phyloP scores from a whole-genome alignment of 495 filamentous ascomycete genomes.

The Penicillium fimorum region DNA sequence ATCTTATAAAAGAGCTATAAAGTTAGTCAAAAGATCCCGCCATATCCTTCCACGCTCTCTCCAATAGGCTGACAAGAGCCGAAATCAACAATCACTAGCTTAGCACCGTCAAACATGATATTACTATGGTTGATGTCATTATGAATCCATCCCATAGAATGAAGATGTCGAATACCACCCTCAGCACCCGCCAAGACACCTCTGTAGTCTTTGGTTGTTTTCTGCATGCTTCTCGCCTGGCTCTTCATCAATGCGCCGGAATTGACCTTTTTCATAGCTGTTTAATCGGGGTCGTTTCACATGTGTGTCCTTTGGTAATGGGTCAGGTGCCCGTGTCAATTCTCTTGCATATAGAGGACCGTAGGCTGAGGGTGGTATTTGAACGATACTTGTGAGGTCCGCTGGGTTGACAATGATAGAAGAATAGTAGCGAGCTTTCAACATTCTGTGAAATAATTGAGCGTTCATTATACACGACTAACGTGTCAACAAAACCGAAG shows the following conservation, averaged over 20 bases:
- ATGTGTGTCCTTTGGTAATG: no score
- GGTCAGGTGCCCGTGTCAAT: no score
- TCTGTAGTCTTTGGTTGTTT: not conserved
- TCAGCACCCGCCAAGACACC: not conserved
- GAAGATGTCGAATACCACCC: not conserved
- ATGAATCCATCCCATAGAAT: constrained; percentile 27
- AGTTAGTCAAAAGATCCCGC: not conserved
- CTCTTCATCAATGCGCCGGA: not conserved
- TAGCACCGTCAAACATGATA: constrained; percentile 28
- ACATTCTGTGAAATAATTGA: not conserved
- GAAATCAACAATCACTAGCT: constrained; percentile 38
- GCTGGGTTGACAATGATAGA: not conserved
- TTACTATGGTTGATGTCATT: constrained; percentile 34
- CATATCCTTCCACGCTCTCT: not conserved
- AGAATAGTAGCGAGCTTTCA: not conserved
- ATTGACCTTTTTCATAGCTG: constrained; percentile 4
- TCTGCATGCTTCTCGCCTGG: not conserved
- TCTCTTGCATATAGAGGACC: no score
- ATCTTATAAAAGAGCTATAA: no score
- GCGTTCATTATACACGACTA: not conserved
- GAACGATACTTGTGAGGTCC: not conserved
- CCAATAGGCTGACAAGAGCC: constrained; percentile 30
- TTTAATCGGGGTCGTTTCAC: not conserved
- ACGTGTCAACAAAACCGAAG: not conserved
- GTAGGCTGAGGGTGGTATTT: not conserved